Evolutionary conservation across 495 filamentous ascomycete species (phyloP).

Genomic region (Ascodesmis nigricans): DNA sequence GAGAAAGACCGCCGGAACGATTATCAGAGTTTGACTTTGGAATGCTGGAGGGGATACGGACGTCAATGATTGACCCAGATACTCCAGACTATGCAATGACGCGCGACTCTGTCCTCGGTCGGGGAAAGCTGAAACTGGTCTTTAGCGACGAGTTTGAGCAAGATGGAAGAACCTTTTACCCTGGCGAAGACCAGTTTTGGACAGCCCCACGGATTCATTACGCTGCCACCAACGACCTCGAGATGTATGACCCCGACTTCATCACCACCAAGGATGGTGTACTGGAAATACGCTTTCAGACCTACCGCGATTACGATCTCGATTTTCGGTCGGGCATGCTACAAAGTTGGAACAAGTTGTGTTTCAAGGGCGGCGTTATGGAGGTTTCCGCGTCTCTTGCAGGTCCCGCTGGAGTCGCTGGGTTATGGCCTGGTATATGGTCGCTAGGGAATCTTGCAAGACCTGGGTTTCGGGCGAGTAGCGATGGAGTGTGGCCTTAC

Average conservation of each 20-base stretch:
- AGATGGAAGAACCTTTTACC: conserved; percentile 52
- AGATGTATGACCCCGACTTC: conserved; percentile 73
- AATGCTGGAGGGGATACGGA: conserved; percentile 29
- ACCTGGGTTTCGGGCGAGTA: conserved; percentile 45
- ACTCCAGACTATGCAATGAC: conserved; percentile 39
- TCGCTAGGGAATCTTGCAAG: conserved; percentile 52
- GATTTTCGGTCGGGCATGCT: conserved; percentile 61
- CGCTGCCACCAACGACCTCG: conserved; percentile 53
- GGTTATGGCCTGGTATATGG: conserved; percentile 73
- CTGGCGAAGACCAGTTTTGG: conserved; percentile 52
- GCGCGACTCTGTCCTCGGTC: conserved; percentile 35
- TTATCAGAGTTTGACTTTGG: neutral
- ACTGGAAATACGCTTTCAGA: conserved; percentile 43
- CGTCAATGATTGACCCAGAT: conserved; percentile 48
- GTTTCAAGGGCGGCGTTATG: conserved; percentile 53
- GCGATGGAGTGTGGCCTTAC: conserved; percentile 59
- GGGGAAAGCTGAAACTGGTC: conserved; percentile 37
- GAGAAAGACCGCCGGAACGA: too few relatives aligned
- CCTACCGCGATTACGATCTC: conserved; percentile 42
- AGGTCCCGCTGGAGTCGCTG: conserved; percentile 40
- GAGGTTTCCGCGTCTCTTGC: conserved; percentile 60
- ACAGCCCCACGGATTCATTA: conserved; percentile 55
- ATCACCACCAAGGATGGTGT: conserved; percentile 43
- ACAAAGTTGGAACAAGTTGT: conserved; percentile 65
- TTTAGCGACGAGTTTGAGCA: conserved; percentile 66